phyloP scores from a whole-genome alignment of 2,329 filamentous ascomycete genomes.

The Chaetomium sp. region DNA sequence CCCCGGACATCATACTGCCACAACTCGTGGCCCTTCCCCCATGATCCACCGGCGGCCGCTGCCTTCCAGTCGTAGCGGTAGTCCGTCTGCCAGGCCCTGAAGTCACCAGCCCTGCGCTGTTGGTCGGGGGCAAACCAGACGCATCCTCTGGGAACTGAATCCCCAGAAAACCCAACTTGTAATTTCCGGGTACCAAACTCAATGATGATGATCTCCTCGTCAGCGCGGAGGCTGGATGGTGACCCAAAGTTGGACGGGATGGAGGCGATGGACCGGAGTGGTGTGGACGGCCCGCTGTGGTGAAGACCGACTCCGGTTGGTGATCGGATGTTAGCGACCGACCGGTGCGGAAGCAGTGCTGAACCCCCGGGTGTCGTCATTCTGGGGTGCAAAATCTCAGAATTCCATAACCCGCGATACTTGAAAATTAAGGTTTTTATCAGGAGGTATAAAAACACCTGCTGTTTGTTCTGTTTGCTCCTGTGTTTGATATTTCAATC shows the following conservation, averaged over 20 bases:
- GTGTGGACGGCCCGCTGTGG: constrained; percentile 53
- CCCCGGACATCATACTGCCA: constrained; percentile 76
- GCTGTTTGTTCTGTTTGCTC: neutral
- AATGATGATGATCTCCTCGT: constrained; percentile 83
- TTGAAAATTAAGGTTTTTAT: neutral
- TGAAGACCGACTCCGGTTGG: constrained; percentile 48
- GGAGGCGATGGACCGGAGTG: constrained; percentile 56
- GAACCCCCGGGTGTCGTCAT: constrained; percentile 30
- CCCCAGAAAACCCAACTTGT: constrained; percentile 83
- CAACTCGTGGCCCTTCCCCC: constrained; percentile 70
- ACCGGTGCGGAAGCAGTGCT: constrained; percentile 56
- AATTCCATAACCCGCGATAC: neutral
- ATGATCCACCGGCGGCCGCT: constrained; percentile 52
- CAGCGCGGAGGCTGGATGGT: constrained; percentile 64
- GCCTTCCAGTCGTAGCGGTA: constrained; percentile 53
- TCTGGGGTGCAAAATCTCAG: neutral
- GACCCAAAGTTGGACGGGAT: constrained; percentile 60
- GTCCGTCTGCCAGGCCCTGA: constrained; percentile 66
- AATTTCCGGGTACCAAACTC: constrained; percentile 81
- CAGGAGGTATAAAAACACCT: neutral
- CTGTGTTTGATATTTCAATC: neutral
- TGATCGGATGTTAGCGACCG: constrained; percentile 58
- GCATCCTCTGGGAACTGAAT: constrained; percentile 71
- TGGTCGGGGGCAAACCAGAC: constrained; percentile 74
- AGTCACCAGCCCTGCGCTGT: constrained; percentile 78